phyloP scores from a whole-genome alignment of 768 basidiomycete species.

The Serendipita sp. region DNA sequence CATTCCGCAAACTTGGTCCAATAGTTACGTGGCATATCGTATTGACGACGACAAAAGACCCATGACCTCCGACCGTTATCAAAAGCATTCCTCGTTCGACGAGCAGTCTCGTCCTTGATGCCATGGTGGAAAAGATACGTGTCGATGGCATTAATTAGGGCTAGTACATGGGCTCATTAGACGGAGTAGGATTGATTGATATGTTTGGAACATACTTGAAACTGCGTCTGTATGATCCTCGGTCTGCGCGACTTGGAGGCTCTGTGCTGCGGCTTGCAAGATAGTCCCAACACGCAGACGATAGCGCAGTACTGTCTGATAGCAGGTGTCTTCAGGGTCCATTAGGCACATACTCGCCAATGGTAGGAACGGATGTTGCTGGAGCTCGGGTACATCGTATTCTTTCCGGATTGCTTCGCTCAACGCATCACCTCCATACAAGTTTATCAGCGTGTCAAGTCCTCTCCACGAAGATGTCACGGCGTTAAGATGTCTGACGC shows the following conservation, averaged over 20 bases:
- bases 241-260: constrained; percentile 43
- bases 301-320: constrained; percentile 43
- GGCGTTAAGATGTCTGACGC: constrained; percentile 43
- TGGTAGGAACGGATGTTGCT: constrained; percentile 50
- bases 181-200: neutral
- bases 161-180: constrained; percentile 23
- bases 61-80: constrained; percentile 18
- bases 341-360: constrained; percentile 60
- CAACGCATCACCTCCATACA: constrained; percentile 37
- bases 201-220: neutral
- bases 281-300: constrained; percentile 52
- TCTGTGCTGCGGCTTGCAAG: constrained; percentile 48
- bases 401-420: constrained; percentile 43
- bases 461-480: constrained; percentile 67
- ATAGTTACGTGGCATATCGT: constrained; percentile 10
- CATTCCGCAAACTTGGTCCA: constrained; percentile 8
- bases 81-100: constrained; percentile 34
- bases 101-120: constrained; percentile 18
- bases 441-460: constrained; percentile 52
- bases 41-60: constrained; percentile 6
- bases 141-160: constrained; percentile 57
- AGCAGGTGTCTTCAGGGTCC: constrained; percentile 58
- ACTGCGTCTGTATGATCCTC: constrained; percentile 85
- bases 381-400: constrained; percentile 51
- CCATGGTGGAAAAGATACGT: constrained; percentile 61